Conservation (phyloP, 140 eudicot species). For the Cichorium intybus region DNA sequence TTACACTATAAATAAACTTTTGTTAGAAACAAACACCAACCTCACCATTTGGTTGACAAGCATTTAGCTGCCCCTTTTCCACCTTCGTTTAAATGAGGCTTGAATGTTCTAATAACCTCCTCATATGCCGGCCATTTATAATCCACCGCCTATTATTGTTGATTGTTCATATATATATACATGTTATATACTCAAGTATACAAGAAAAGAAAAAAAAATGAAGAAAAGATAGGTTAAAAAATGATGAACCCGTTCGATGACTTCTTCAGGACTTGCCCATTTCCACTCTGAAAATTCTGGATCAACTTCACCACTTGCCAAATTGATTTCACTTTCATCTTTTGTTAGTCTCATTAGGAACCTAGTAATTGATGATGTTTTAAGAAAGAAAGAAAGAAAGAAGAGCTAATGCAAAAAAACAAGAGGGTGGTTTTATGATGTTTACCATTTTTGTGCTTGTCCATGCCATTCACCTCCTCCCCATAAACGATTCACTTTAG, state of each 20-base stretch:
- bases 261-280: slow-evolving; percentile 90
- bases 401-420: no score
- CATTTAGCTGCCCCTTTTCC: slow-evolving; percentile 76
- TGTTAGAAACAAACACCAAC: slow-evolving; percentile 33
- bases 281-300: slow-evolving; percentile 96
- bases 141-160: slow-evolving; percentile 73
- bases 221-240: neutral
- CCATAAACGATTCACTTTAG: slow-evolving; percentile 97
- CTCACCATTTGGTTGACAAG: slow-evolving; percentile 80
- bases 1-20: slow-evolving; percentile 12
- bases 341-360: slow-evolving; percentile 72
- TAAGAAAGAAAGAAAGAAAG: neutral
- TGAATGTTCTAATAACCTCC: slow-evolving; percentile 73
- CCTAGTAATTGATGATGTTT: slow-evolving; percentile 41
- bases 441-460: slow-evolving; percentile 96
- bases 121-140: slow-evolving; percentile 96
- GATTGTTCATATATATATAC: neutral
- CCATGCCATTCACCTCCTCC: slow-evolving; percentile 99
- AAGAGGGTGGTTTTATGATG: neutral
- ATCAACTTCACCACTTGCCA: slow-evolving; percentile 79
- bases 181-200: neutral
- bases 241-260: slow-evolving; percentile 70
- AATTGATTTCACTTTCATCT: slow-evolving; percentile 79
- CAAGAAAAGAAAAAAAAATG: neutral
- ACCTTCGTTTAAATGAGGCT: slow-evolving; percentile 44